phyloP scores from a whole-genome alignment of 305 asterid species.

The Solanum hybrid region DNA sequence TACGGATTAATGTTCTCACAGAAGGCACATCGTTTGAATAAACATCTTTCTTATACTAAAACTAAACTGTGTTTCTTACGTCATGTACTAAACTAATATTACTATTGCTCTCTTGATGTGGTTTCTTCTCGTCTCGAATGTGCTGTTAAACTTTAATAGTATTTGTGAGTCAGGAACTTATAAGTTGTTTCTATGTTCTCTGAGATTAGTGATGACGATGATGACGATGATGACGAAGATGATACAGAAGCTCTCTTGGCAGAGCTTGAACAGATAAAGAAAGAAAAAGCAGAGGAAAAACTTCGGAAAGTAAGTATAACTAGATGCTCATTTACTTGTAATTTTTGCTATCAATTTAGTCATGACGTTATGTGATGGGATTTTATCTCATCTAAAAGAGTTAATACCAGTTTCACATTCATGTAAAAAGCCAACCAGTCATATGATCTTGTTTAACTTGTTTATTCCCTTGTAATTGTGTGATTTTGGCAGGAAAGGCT shows the following conservation, averaged over 20 bases:
- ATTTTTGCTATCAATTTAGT: background rate
- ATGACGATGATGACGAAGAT: constrained; percentile 70
- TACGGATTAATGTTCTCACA: background rate
- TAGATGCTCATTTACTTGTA: background rate
- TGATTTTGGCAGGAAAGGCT: constrained; percentile 47
- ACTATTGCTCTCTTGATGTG: background rate
- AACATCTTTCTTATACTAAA: background rate
- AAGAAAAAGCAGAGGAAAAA: constrained; percentile 87
- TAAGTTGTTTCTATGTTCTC: background rate
- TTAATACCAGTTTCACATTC: background rate
- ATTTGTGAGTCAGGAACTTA: background rate
- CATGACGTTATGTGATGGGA: background rate
- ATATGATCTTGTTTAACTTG: background rate
- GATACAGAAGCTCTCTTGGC: constrained; percentile 91
- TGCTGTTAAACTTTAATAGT: background rate
- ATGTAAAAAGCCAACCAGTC: background rate
- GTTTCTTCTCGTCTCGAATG: background rate
- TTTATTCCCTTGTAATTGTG: background rate
- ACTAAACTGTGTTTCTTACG: background rate
- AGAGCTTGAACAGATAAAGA: constrained; percentile 84
- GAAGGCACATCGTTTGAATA: background rate
- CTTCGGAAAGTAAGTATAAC: constrained; percentile 50
- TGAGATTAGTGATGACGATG: constrained; percentile 45
- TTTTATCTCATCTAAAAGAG: background rate
- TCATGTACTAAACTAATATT: background rate